Evolutionary conservation across 306 rosid genomes (phyloP), one percentile per base, ranked within the genome.

Genomic region (Inga laurina): DNA sequence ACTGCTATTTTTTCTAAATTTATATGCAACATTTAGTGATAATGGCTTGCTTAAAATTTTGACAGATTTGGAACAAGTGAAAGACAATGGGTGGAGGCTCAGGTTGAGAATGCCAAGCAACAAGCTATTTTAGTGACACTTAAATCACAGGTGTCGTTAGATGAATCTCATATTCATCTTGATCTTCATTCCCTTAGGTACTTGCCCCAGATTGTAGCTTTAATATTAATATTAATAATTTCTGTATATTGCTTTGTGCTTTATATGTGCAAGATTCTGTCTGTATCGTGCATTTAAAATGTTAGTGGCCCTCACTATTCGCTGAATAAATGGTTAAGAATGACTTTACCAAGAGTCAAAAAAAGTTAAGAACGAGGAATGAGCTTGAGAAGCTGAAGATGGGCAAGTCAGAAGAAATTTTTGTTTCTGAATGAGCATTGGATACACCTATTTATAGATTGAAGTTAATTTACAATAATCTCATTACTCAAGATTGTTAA

Each of bases 51-150:
- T 61, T 43, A 41, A 82, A 57, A 78, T 79, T 81, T 41, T 88
- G 74, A 61, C 90, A 96, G 99, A 87, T 96, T 96, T 89, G 99
- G 99, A 89, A 90, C 94, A 75, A 96, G 99, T 89, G 99, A 96
- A 89, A 90, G 96, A 82, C 99, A 96, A 75, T 96, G 99, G 99
- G 99, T 96, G 59, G 99, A 94, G 88, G 97, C 98, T 19, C 99
- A 96, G 88, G 99, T 96, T 84, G 97, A 96, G 86, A 96, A 94
- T 84, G 95, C 98, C 79, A 94, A 90, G 88, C 98, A 96, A 82
- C 98, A 96, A 88, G 98, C 99, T 41, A 90, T 94, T 87, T 84
- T 96, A 83, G 79, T 79, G 88, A 90, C 89, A 45, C 97, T 96
- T 82, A 93, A 90, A 88, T 88, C 99, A 22, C 99, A 96, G 90